Base-by-base conservation (phyloP, 805 yeast species). In the Zygosaccharomyces lentus region DNA sequence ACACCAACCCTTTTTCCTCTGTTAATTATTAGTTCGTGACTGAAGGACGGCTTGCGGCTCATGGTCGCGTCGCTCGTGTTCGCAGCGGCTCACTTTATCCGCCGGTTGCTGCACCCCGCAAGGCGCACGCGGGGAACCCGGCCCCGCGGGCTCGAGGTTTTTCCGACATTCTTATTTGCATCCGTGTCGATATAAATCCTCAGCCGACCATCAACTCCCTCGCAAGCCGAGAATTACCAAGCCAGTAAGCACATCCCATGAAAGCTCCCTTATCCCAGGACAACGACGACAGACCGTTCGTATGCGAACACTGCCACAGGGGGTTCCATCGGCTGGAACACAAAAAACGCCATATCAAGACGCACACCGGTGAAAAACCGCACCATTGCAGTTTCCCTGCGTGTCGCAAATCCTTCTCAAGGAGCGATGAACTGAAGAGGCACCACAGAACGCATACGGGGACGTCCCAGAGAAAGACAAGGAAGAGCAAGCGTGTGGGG, bases 301-400 rank as follows among this genome's bases (percentile, higher is more conserved):
- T 82, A 57, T 88, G 96, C 58, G 83, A 89, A 19, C 73, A 85
- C 56, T 88, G 96, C 65, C 84, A 79, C 45, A 87, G 87, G 68
- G 87, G 93, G 9, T 88, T 88, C 65, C 91, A 87, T 64, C 74
- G 96, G 48, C 71, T 88, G 41, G 96, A 87, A 64, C 96, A 87
- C 65, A 95, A 87, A 63, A 87, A 95, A 7, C 76, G 96, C 54
- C 96, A 87, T 61, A 85, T 88, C 52, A 73, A 96, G 44, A 87
- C 96, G 12, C 96, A 87, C 66, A 87, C 96, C 2, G 96, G 96
- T 36, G 96, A 88, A 62, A 86, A 87, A 62, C 95, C 96, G 2
- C 91, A 86, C 61, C 82, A 80, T 37, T 87, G 96, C 65, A 76
- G 81, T 16, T 87, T 76, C 56, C 89, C 91, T 2, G 86, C 87